phyloP scores from a whole-genome alignment of 2,329 filamentous ascomycete genomes.

The Beauveria varroae region DNA sequence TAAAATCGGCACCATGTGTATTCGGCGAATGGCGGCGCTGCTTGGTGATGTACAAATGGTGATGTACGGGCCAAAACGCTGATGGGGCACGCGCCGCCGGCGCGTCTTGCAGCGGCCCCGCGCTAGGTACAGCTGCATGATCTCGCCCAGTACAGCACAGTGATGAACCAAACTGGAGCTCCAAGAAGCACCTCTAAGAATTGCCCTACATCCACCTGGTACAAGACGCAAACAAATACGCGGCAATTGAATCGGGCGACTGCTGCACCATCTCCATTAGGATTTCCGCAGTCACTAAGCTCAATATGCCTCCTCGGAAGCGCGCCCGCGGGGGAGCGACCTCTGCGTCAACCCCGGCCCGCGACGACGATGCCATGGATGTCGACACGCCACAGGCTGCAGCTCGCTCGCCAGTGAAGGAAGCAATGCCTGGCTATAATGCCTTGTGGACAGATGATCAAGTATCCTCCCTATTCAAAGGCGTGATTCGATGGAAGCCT shows the following conservation, averaged over 20 bases:
- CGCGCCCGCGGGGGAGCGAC: slow-evolving; percentile 51
- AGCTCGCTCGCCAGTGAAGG: slow-evolving; percentile 29
- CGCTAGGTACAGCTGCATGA: not conserved
- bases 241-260: not conserved
- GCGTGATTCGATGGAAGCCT: slow-evolving; percentile 92
- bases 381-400: slow-evolving; percentile 46
- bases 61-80: not conserved
- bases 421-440: slow-evolving; percentile 30
- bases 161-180: not conserved
- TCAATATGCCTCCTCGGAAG: slow-evolving; percentile 61
- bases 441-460: slow-evolving; percentile 95
- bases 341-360: slow-evolving; percentile 47
- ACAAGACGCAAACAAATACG: not conserved
- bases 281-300: not conserved
- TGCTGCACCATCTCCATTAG: not conserved
- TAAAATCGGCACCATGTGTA: not conserved
- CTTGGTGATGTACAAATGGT: not conserved
- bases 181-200: not conserved
- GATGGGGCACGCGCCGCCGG: not conserved
- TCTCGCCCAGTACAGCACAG: not conserved
- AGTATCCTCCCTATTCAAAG: slow-evolving; percentile 86
- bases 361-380: slow-evolving; percentile 55
- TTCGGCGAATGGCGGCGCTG: not conserved
- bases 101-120: slow-evolving; percentile 1
- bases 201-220: not conserved